These are phyloP conservation scores for Schizosaccharomyces octosporus DNA, from an alignment of 805 yeast genomes.

Conservation along the genomic window DNA sequence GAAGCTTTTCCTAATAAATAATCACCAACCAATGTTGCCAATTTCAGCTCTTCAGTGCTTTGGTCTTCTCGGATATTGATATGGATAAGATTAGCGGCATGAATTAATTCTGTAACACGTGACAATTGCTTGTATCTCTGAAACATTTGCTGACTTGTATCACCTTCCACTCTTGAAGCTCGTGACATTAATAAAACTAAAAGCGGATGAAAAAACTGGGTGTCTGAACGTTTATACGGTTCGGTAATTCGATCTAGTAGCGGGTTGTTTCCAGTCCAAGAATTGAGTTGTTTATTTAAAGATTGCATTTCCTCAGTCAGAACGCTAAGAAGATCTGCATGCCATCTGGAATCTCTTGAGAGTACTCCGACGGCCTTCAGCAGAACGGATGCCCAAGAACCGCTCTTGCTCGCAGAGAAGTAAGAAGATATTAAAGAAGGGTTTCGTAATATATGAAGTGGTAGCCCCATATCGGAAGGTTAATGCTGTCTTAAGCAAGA, in stretches of 20 bases:
- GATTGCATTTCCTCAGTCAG: not conserved
- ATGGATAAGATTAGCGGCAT: not conserved
- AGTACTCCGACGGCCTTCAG: not conserved
- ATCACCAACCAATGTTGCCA: slow-evolving; percentile 95
- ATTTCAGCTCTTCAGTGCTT: slow-evolving; percentile 52
- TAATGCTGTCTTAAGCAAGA: no score
- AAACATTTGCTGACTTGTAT: not conserved
- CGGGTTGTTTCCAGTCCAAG: not conserved
- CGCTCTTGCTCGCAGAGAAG: not conserved
- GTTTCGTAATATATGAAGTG: not conserved
- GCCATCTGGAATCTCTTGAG: not conserved
- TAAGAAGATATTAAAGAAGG: not conserved
- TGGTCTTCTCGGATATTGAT: not conserved
- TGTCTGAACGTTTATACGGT: not conserved
- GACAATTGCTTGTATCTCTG: not conserved
- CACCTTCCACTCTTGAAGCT: not conserved
- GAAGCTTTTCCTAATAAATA: slow-evolving; percentile 88
- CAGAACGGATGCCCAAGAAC: not conserved
- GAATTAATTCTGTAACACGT: not conserved
- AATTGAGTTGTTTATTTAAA: not conserved
- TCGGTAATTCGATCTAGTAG: not conserved
- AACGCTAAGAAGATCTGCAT: not conserved
- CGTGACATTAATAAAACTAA: not conserved
- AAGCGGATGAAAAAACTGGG: not conserved
- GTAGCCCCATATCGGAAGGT: no score